Percentiles rank a stretch among this genome's conserved stretches.
These are phyloP conservation scores for Neoarthrinium moseri DNA, from an alignment of 2,329 filamentous ascomycete genomes.

Conservation along the genomic window DNA sequence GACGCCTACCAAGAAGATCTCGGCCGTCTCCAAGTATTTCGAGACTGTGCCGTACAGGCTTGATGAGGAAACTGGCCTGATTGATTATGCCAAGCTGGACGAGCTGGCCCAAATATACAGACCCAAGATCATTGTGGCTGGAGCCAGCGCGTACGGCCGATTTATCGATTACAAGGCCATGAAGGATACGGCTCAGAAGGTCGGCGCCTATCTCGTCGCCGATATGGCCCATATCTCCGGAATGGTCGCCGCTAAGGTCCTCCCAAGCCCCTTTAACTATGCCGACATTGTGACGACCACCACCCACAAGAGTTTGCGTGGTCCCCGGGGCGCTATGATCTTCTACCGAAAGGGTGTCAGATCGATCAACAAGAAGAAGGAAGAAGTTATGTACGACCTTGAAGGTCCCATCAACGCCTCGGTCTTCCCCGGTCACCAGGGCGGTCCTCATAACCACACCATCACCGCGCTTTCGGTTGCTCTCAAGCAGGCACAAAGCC, in stretches of 20 bases:
- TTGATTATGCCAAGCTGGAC: conserved; percentile 92
- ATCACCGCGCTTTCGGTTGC: conserved; percentile 95
- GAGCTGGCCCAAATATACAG: conserved; percentile 85
- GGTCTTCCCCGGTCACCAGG: conserved; percentile 97
- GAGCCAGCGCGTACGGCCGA: conserved; percentile 92
- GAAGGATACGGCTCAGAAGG: conserved; percentile 86
- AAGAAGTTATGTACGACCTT: conserved; percentile 84
- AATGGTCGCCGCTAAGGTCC: conserved; percentile 85
- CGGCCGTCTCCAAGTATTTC: conserved; percentile 98
- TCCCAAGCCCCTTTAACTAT: conserved; percentile 84
- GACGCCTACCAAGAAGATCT: conserved; percentile 91
- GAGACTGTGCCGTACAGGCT: conserved; percentile 95
- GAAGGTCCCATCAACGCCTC: conserved; percentile 93
- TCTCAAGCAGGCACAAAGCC: conserved; percentile 85
- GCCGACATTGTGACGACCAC: conserved; percentile 97
- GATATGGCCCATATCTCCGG: conserved; percentile 99
- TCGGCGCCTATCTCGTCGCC: conserved; percentile 87
- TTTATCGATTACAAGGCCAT: conserved; percentile 94
- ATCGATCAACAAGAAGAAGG: conserved; percentile 81
- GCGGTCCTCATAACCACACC: conserved; percentile 98
- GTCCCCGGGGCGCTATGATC: conserved; percentile 94
- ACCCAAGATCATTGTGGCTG: conserved; percentile 93
- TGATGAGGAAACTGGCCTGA: conserved; percentile 85
- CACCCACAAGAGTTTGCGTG: conserved; percentile 95
- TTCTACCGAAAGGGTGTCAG: conserved; percentile 95